Conservation (phyloP, 2,329 filamentous ascomycete species). For the Rhinocladiella mackenziei region DNA sequence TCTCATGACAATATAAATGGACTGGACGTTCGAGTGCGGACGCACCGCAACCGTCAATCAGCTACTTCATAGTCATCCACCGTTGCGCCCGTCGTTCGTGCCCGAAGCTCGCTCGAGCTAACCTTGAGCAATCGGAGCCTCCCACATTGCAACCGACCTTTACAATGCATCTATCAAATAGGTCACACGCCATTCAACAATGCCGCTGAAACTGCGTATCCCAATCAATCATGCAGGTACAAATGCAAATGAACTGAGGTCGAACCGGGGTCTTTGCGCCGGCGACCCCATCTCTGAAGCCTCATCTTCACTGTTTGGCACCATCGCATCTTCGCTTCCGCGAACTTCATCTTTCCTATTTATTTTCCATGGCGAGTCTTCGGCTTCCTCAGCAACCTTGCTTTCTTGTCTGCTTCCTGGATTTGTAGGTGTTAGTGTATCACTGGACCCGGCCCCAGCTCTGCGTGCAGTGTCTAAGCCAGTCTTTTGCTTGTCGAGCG, state of each 20-base stretch:
- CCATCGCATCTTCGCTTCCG: conserved; percentile 52
- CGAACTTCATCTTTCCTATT: neutral
- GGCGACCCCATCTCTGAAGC: conserved; percentile 19
- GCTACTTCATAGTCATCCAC: neutral
- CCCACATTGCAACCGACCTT: conserved; percentile 10
- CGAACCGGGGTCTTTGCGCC: conserved; percentile 27
- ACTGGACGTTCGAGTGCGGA: too few relatives aligned
- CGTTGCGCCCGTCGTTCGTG: conserved; percentile 1
- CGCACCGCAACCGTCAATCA: neutral
- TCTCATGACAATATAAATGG: too few relatives aligned
- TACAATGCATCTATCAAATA: neutral
- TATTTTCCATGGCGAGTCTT: neutral
- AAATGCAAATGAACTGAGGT: conserved; percentile 40
- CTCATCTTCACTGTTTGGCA: conserved; percentile 49
- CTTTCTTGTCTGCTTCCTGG: neutral
- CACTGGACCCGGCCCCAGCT: too few relatives aligned
- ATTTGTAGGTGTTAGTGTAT: neutral
- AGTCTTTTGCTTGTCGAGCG: conserved; percentile 5
- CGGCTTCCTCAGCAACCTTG: neutral
- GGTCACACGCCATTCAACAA: conserved; percentile 10
- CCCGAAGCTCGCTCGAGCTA: conserved; percentile 17
- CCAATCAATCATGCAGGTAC: conserved; percentile 24
- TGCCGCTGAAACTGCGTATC: conserved; percentile 10
- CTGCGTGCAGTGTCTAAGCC: neutral
- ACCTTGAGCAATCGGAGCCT: conserved; percentile 13